These are phyloP conservation scores for Solanum ossicruentum DNA, from an alignment of 257 asterid genomes.

Conservation along the genomic window DNA sequence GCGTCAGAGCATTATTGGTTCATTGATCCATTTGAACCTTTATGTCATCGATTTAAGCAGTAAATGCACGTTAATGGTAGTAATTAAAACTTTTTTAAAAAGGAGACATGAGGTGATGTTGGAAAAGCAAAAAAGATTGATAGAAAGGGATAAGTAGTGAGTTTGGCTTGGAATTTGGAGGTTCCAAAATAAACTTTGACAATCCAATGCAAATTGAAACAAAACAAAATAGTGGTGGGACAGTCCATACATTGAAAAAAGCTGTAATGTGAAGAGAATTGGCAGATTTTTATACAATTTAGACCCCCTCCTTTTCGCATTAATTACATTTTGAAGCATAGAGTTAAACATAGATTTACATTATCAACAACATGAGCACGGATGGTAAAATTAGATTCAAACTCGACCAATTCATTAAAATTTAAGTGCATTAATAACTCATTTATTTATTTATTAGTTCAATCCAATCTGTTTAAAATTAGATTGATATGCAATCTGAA, in stretches of 20 bases:
- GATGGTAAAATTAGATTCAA: no score
- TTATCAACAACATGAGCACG: neutral
- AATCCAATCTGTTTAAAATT: no score
- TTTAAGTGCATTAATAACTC: no score
- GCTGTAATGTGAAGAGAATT: constrained; percentile 18
- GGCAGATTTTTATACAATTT: neutral
- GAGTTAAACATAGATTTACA: neutral
- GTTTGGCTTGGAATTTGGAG: neutral
- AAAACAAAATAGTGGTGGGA: constrained; percentile 8
- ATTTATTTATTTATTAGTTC: no score
- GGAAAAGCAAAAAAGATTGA: constrained; percentile 16
- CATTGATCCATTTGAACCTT: neutral
- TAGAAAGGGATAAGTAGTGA: neutral
- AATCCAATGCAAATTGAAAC: constrained; percentile 3
- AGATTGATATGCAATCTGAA: fast-evolving
- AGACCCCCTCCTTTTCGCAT: neutral
- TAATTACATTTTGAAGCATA: neutral
- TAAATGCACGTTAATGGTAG: neutral
- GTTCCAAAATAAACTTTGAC: neutral
- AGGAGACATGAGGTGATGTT: constrained; percentile 12
- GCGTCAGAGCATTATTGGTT: neutral
- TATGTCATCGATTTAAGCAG: neutral
- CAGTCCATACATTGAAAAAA: neutral
- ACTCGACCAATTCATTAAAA: no score
- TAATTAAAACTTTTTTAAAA: neutral